Conservation (phyloP, 1,284 basidiomycete species). For the Earliella scabrosa region DNA sequence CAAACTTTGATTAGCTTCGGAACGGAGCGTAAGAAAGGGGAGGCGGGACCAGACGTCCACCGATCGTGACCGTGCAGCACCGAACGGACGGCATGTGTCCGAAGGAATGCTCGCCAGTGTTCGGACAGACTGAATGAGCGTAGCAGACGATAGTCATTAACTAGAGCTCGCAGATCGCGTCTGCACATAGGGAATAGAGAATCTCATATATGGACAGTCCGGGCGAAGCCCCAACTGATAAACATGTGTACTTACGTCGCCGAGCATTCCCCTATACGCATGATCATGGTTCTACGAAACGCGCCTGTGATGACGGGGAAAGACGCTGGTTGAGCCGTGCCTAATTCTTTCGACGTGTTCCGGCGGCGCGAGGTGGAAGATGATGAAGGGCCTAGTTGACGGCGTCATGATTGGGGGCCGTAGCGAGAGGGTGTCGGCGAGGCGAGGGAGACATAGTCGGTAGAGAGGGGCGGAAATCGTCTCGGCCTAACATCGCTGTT, state of each 20-base stretch:
- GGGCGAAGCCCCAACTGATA: background rate
- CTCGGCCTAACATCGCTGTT: constrained; percentile 39
- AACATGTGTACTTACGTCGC: constrained; percentile 66
- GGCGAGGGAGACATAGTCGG: constrained; percentile 30
- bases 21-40: background rate
- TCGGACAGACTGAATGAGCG: no score
- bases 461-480: constrained; percentile 34
- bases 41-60: no score
- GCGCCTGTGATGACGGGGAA: constrained; percentile 76
- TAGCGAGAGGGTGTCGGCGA: constrained; percentile 39
- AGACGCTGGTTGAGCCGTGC: constrained; percentile 34
- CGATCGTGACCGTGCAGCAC: no score
- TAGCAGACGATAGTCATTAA: no score
- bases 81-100: no score
- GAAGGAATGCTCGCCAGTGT: no score
- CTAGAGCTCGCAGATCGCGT: no score
- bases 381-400: constrained; percentile 28
- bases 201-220: background rate
- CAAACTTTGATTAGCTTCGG: background rate
- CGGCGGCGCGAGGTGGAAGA: constrained; percentile 19
- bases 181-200: background rate
- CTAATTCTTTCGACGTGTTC: constrained; percentile 30
- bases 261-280: constrained; percentile 81
- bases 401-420: constrained; percentile 33
- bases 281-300: constrained; percentile 58